Conservation (phyloP, 139 green algal genomes). For the Yamagishiella unicocca region DNA sequence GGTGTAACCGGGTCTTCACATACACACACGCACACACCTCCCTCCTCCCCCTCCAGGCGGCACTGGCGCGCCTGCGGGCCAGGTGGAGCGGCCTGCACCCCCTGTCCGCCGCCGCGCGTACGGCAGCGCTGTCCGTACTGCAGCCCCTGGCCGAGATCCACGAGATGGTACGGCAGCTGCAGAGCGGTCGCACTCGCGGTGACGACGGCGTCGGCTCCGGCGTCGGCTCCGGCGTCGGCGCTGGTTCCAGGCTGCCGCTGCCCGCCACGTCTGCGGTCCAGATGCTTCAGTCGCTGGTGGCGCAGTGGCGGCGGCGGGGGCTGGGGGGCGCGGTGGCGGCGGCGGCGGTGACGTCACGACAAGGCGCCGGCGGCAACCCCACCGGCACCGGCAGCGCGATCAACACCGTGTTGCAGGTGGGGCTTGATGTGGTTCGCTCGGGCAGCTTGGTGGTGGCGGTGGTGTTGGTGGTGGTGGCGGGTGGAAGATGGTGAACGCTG, state of each 20-base stretch:
- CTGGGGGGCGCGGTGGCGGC: not conserved
- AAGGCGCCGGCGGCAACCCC: not conserved
- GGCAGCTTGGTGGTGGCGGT: too few species aligned
- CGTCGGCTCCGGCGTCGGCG: not conserved
- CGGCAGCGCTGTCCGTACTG: not conserved
- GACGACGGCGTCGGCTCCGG: too few species aligned
- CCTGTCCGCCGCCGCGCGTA: not conserved
- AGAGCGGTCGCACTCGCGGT: not conserved
- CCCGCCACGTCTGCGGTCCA: not conserved
- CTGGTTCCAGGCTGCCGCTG: not conserved
- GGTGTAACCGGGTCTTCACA: too few species aligned
- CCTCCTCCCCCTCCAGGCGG: not conserved
- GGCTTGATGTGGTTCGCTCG: not conserved
- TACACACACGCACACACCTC: not conserved
- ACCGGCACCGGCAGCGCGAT: constrained; percentile 4
- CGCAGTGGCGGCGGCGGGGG: constrained; percentile 10
- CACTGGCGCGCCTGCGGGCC: not conserved
- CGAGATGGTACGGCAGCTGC: constrained; percentile 20
- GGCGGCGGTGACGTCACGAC: not conserved
- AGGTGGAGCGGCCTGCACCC: constrained; percentile 33
- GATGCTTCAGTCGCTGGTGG: not conserved
- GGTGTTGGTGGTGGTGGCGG: too few species aligned
- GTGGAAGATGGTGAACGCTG: too few species aligned
- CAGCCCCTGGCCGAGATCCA: constrained; percentile 43
- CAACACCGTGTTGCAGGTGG: not conserved